Percentiles rank a stretch among this genome's conserved stretches.
Conservation (phyloP, 2,329 filamentous ascomycete species). For the Xylariaceae sp. region DNA sequence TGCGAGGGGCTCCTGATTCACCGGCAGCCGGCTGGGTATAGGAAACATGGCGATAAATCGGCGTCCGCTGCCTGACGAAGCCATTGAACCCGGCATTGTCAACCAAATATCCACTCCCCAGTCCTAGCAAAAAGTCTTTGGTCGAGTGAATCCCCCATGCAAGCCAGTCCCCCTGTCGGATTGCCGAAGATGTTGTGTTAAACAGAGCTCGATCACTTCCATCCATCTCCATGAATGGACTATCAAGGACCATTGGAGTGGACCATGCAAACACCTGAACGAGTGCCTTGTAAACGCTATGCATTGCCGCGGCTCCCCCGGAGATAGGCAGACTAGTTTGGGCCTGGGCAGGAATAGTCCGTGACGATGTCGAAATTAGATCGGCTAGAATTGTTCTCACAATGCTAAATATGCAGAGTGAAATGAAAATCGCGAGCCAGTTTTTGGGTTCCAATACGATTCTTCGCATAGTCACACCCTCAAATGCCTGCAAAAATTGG, state of each 20-base stretch:
- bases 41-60: conserved; percentile 30
- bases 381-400: conserved; percentile 48
- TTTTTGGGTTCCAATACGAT: conserved; percentile 37
- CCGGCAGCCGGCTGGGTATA: conserved; percentile 32
- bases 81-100: conserved; percentile 37
- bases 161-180: conserved; percentile 44
- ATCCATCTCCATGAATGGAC: conserved; percentile 36
- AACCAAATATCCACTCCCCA: conserved; percentile 40
- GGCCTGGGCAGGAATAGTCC: conserved; percentile 23
- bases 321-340: conserved; percentile 25
- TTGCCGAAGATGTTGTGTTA: conserved; percentile 39
- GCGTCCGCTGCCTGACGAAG: conserved; percentile 37
- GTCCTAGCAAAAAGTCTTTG: conserved; percentile 44
- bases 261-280: conserved; percentile 44
- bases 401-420: conserved; percentile 55
- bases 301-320: conserved; percentile 34
- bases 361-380: conserved; percentile 34
- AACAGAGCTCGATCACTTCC: conserved; percentile 42
- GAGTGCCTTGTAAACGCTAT: conserved; percentile 46
- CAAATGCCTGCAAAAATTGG: conserved; percentile 49
- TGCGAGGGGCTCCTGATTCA: conserved; percentile 33
- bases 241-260: conserved; percentile 42
- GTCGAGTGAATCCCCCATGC: conserved; percentile 42
- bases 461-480: conserved; percentile 38
- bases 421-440: conserved; percentile 49